Evolutionary conservation across 306 rosid species (phyloP), one percentile per base, ranked within the genome.

Genomic region (Corylus heterophylla): DNA sequence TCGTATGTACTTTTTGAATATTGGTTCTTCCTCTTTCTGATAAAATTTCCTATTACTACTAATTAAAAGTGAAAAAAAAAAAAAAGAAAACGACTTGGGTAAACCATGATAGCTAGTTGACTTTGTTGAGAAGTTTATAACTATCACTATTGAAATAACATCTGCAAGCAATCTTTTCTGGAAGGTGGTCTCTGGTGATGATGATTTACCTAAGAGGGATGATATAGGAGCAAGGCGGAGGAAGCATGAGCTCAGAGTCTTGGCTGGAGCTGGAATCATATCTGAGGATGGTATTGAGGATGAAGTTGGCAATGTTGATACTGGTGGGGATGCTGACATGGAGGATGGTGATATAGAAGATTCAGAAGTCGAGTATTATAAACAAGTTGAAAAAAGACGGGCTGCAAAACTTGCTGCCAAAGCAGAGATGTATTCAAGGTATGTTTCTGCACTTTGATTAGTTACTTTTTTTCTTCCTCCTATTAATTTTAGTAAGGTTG

Each of bases 161-260:
- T 71, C 62, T 84, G 59, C 29, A 61, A 48, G 76, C 71, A 37
- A 74, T 58, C 27, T 69, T 51, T 75, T 81, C 73, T 76, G 58
- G 71, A 81, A 94, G 98, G 94, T 84, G 75, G 69, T 89, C 69
- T 94, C 97, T 84, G 98, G 98, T 37, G 97, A 92, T 84, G 97
- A 92, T 82, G 98, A 94, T 85, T 78, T 94, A 76, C 98, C 97
- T n/a, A 80, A 73, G 84, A 88, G 90, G 79, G 97, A 94, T 74
- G 90, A 84, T 77, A 78, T 92, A 81, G 88, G 95, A 14, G 93
- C 91, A 87, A 90, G 92, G 77, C 85, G 97, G 72, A 84, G 89
- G 82, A 89, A 82, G 76, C 85, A 84, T 79, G 97, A 92, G 81
- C 82, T 82, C 45, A 83, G 77, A 76, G 96, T 91, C 80, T 63